Percentiles rank a stretch among this genome's conserved stretches.
Conservation (phyloP, 495 filamentous ascomycete genomes). For the Schizothecium vesticola region DNA sequence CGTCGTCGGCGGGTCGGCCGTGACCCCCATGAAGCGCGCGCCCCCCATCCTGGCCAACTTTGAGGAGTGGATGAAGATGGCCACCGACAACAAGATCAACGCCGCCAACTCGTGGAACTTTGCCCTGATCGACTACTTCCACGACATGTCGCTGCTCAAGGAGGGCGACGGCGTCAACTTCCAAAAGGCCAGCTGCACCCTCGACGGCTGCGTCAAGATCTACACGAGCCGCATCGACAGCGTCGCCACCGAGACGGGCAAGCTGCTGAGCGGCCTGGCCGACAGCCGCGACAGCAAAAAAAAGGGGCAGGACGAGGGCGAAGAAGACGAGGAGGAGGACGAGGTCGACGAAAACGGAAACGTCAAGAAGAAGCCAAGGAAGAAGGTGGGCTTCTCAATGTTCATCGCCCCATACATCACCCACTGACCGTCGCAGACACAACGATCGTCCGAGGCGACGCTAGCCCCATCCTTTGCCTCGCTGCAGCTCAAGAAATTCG, state of each 20-base stretch:
- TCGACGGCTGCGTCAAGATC: conserved; percentile 98
- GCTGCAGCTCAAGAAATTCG: conserved; percentile 91
- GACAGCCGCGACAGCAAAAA: conserved; percentile 81
- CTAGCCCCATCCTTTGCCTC: conserved; percentile 82
- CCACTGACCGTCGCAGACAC: conserved; percentile 25
- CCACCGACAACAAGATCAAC: conserved; percentile 99
- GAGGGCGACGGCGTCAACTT: conserved; percentile 98
- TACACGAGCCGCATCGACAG: conserved; percentile 98
- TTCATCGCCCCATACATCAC: background rate
- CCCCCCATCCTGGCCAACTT: conserved; percentile 96
- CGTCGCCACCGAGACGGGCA: conserved; percentile 94
- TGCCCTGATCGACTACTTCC: conserved; percentile 98
- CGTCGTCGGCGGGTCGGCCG: conserved; percentile 58
- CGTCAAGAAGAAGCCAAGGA: conserved; percentile 64
- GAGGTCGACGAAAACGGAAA: conserved; percentile 75
- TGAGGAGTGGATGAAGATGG: conserved; percentile 99
- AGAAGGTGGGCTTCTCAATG: conserved; percentile 44
- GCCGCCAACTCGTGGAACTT: conserved; percentile 99
- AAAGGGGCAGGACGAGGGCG: conserved; percentile 54
- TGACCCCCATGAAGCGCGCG: conserved; percentile 94
- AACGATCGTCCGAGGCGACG: conserved; percentile 86
- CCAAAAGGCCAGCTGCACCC: conserved; percentile 94
- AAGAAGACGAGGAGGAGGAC: conserved; percentile 70
- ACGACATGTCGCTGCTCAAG: conserved; percentile 95
- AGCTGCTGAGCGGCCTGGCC: conserved; percentile 87